Conservation (phyloP, 768 basidiomycete species). For the Trametes meyenii region DNA sequence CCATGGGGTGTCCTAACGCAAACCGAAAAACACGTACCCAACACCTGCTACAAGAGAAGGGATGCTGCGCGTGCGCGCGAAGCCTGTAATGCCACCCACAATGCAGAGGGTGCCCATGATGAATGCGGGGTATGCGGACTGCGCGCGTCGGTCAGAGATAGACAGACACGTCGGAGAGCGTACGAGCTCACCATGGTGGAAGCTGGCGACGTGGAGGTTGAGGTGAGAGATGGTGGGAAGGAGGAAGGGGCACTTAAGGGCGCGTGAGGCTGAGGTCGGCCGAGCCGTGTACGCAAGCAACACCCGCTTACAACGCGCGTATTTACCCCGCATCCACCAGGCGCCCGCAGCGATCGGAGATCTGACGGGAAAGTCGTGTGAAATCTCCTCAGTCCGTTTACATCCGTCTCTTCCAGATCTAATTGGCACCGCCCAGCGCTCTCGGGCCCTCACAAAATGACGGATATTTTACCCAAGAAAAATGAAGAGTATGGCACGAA, state of each 20-base stretch:
- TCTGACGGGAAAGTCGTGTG: conserved; percentile 9
- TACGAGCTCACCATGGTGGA: conserved; percentile 10
- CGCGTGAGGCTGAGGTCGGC: conserved; percentile 8
- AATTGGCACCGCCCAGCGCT: background rate
- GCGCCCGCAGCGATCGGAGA: conserved; percentile 17
- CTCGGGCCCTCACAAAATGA: background rate
- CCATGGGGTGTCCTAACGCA: background rate
- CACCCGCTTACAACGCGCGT: background rate
- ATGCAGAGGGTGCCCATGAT: conserved; percentile 77
- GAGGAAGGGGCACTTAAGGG: background rate
- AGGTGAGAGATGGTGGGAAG: conserved; percentile 19
- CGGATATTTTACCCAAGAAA: conserved; percentile 49
- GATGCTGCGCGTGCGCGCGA: conserved; percentile 69
- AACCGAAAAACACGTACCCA: conserved; percentile 47
- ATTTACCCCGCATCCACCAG: conserved; percentile 22
- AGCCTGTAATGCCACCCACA: conserved; percentile 76
- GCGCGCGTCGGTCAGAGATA: background rate
- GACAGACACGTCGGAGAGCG: background rate
- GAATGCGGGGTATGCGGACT: conserved; percentile 85
- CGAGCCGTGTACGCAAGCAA: conserved; percentile 2
- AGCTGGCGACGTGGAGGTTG: conserved; percentile 7
- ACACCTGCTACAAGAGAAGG: conserved; percentile 85
- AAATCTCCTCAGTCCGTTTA: conserved; percentile 10
- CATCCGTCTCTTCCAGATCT: background rate
- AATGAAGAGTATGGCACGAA: conserved; percentile 72